Evolutionary conservation across 495 filamentous ascomycete species (phyloP), one percentile per base, ranked within the genome.

Genomic region (Tuber calosporum): DNA sequence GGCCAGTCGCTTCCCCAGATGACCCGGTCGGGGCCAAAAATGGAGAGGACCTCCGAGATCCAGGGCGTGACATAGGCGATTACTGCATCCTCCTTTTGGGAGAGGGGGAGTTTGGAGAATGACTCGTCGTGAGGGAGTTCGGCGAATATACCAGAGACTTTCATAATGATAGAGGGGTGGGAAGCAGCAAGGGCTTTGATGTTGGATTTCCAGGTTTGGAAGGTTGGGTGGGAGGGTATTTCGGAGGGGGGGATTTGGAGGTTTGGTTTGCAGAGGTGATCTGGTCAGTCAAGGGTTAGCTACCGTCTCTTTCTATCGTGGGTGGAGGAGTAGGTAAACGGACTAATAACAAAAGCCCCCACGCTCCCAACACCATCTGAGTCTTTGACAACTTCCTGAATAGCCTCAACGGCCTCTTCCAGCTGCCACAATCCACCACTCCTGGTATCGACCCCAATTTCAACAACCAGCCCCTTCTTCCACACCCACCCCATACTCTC

Each of bases 1-100:
- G 93, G 93, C 93, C 93, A 97, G 81, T 96, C 92, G 66, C 89
- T 92, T 4, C 89, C 93, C 82, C 93, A 96, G 89, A 97, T 92
- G 72, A 95, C 86, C 48, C 91, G 84, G 17, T 84, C 78, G 1
- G 89, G 82, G 6, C 89, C 88, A 81, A 96, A 96, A 1, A 86
- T 84, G 30, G 87, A 86, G 48, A 94, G 85, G 0, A 91, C 81
- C 3, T 87, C 86, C 48, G 87, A 85, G 0, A 93, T 85, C 89
- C 91, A 96, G 5, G 88, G 89, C 66, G 81, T 80, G 5, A 90
- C 73, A n/a, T 74, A 69, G 7, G 83, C 79, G 1, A 86, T 81
- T 20, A 89, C 75, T 22, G 76, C 75, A 5, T 45, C 39, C 26
- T 77, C 75, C 7, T 40, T 69, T 5, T 38, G 37, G 1, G 62